Evolutionary conservation across 1,139 yeast species (phyloP), one percentile per base, ranked within the genome.

Genomic region (Candida sp.): DNA sequence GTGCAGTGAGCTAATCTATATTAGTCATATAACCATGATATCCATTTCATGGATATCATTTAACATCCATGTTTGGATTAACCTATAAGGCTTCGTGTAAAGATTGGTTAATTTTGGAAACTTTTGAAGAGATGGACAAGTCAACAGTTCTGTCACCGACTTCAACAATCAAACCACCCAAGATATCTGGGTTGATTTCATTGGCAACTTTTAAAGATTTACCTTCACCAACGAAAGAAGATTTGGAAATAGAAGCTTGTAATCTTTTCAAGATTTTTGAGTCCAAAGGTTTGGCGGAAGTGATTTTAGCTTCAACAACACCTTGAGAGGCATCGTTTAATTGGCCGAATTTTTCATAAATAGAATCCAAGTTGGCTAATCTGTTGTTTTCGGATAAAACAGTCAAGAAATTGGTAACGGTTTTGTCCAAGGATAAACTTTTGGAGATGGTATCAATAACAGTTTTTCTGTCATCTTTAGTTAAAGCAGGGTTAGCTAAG

Each of bases 121-220:
- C 83, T 79, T 85, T 90, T 63, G 88, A 71, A 49, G 93, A 77
- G 57, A 93, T 82, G 48, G 96, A 86, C 68, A 93, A 81, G 70
- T 93, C 99, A 58, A 90, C 96, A 51, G 98, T 91, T 70, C 86
- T 88, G 77, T 93, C 99, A 64, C 95, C 97, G 59, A 93, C 91
- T 71, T 91, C 97, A 49, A 93, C 97, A 57, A 95, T 75, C 67
- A 93, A 81, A 60, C 99, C 99, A 63, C 99, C 99, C 65, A 88
- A 79, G 62, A 93, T 87, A 53, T 87, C 96, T 53, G 96, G 89
- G 75, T 88, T 82, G 53, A 93, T 86, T 54, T 76, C 77, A 78
- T 90, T 93, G 57, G 82, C 73, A 58, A 95, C 75, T 76, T 85
- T 85, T 68, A 93, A 81, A 58, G 93, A 82, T 77, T 91, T 87